phyloP scores from a whole-genome alignment of 2,329 filamentous ascomycete genomes.

The Ramichloridium luteum region DNA sequence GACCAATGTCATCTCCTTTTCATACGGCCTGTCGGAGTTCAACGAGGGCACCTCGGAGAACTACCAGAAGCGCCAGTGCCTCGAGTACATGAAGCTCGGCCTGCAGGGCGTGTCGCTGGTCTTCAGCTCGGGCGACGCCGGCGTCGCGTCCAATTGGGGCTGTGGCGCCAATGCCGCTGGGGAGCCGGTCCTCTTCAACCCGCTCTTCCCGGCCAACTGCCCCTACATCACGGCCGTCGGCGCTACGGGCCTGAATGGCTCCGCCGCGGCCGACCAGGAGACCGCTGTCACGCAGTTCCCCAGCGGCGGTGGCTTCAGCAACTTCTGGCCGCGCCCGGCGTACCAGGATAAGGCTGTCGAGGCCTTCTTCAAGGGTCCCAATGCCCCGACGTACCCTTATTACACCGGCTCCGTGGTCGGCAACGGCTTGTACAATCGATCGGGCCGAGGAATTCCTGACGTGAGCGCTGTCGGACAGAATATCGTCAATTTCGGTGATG shows the following conservation, averaged over 20 bases:
- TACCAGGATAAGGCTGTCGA: conserved; percentile 36
- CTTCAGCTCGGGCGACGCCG: conserved; percentile 40
- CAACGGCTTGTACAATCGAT: conserved; percentile 11
- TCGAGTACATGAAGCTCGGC: conserved; percentile 34
- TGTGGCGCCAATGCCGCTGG: too few species aligned
- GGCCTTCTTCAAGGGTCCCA: conserved; percentile 29
- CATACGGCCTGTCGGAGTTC: conserved; percentile 42
- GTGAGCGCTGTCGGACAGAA: conserved; percentile 25
- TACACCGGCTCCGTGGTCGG: conserved; percentile 26
- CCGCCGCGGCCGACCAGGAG: too few species aligned
- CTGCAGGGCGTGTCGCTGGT: conserved; percentile 37
- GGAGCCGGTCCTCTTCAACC: conserved; percentile 38
- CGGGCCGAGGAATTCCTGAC: conserved; percentile 22
- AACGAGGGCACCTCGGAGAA: conserved; percentile 40
- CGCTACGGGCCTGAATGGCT: too few species aligned
- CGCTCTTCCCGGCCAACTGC: conserved; percentile 22
- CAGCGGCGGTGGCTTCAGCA: conserved; percentile 38
- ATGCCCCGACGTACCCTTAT: conserved; percentile 25
- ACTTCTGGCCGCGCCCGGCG: conserved; percentile 35
- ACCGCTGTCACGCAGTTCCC: too few species aligned
- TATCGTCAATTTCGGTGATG: too few species aligned
- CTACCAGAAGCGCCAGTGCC: conserved; percentile 37
- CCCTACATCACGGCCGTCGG: conserved; percentile 34
- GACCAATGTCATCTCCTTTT: conserved; percentile 44
- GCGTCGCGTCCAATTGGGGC: too few species aligned